Conservation (phyloP, 176 grass and related monocot genomes). For the Oryza punctata region DNA sequence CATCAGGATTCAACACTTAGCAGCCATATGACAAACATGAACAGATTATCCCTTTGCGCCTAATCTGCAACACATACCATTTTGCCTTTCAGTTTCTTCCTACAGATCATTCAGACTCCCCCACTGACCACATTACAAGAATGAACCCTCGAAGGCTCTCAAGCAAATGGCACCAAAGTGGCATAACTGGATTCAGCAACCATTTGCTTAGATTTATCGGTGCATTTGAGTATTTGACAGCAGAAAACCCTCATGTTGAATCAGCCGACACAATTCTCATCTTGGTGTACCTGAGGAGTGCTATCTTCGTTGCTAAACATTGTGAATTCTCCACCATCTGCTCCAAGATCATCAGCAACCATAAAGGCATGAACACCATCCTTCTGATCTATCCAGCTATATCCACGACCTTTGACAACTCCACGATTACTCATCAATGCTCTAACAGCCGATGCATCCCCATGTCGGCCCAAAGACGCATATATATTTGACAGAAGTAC, state of each 20-base stretch:
- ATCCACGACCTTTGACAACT: constrained; percentile 68
- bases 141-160: not conserved
- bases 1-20: not conserved
- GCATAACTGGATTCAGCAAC: constrained; percentile 4
- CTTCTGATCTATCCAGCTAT: constrained; percentile 84
- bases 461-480: constrained; percentile 63
- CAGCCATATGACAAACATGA: not conserved
- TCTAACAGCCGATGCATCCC: constrained; percentile 69
- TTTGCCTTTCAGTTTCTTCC: not conserved
- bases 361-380: constrained; percentile 62
- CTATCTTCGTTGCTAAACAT: not conserved
- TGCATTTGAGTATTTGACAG: constrained; percentile 16
- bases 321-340: constrained; percentile 25
- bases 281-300: constrained; percentile 15
- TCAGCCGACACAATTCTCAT: constrained; percentile 42
- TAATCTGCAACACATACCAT: not conserved
- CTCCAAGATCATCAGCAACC: constrained; percentile 62
- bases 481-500: constrained; percentile 96
- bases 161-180: not conserved
- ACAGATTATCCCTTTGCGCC: too few species aligned
- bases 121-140: constrained; percentile 1
- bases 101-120: not conserved
- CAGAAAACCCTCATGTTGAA: constrained; percentile 8
- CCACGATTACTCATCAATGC: constrained; percentile 69
- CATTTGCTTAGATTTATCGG: not conserved